Percentiles rank a stretch among this genome's conserved stretches.
phyloP scores from a whole-genome alignment of 345 rosid species.

The Gossypioides kirkii region DNA sequence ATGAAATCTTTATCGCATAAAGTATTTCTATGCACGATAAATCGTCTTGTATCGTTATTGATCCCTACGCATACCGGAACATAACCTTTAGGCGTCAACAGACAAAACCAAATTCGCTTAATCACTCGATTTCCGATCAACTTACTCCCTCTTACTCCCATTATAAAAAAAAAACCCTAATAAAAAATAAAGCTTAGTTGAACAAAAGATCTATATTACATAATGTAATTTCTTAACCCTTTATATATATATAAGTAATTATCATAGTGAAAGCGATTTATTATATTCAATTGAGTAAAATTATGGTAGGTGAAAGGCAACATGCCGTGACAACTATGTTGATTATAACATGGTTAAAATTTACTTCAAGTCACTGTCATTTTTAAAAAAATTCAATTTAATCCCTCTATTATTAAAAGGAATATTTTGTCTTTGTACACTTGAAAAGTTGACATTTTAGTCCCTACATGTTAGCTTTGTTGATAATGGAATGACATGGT shows the following conservation, averaged over 20 bases:
- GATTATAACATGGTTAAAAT: neutral
- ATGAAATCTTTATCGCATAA: constrained; percentile 29
- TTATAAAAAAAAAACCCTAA: neutral
- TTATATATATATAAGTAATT: neutral
- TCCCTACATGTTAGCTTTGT: too few relatives aligned
- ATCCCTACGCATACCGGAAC: constrained; percentile 31
- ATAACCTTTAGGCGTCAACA: constrained; percentile 26
- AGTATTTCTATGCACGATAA: constrained; percentile 26
- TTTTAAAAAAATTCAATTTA: too few relatives aligned
- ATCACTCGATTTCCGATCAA: neutral
- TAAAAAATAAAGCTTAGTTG: neutral
- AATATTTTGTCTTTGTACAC: too few relatives aligned
- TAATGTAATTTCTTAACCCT: neutral
- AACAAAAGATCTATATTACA: neutral
- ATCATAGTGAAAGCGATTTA: neutral
- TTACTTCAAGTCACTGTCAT: too few relatives aligned
- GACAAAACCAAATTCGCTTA: neutral
- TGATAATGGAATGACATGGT: too few relatives aligned
- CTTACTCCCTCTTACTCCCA: constrained; percentile 20
- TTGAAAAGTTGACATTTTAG: too few relatives aligned
- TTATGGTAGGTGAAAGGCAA: neutral
- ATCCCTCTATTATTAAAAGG: too few relatives aligned
- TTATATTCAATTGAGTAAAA: neutral
- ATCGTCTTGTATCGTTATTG: constrained; percentile 11
- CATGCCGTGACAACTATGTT: constrained; percentile 11